Conservation (phyloP, 2,329 filamentous ascomycete species). For the Seiridium cupressi region DNA sequence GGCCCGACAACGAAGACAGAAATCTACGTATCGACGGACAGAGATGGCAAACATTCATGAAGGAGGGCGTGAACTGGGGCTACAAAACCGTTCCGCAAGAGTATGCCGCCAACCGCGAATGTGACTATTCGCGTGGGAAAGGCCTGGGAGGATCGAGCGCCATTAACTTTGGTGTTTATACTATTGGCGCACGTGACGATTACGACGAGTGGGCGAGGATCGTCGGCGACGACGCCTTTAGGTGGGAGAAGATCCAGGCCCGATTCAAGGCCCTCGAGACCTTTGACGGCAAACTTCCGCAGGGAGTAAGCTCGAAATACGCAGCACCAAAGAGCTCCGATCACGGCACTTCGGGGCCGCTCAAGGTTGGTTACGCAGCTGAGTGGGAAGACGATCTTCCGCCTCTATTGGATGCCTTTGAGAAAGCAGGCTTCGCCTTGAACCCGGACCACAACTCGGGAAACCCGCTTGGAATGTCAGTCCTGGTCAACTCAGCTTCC, state of each 20-base stretch:
- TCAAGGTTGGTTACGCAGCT: conserved; percentile 46
- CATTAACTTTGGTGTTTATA: conserved; percentile 57
- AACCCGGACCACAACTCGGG: conserved; percentile 59
- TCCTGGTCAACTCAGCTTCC: conserved; percentile 47
- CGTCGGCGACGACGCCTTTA: conserved; percentile 53
- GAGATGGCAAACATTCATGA: conserved; percentile 50
- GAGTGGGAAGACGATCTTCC: conserved; percentile 49
- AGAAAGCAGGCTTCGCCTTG: conserved; percentile 43
- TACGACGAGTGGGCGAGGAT: conserved; percentile 60
- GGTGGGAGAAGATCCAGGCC: conserved; percentile 50
- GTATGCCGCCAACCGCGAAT: conserved; percentile 37
- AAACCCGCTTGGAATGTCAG: conserved; percentile 54
- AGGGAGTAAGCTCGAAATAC: conserved; percentile 42
- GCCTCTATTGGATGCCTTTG: conserved; percentile 43
- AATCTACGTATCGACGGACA: conserved; percentile 50
- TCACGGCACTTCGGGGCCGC: conserved; percentile 48
- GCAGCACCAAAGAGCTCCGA: conserved; percentile 39
- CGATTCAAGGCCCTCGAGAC: conserved; percentile 53
- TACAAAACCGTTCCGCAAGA: conserved; percentile 49
- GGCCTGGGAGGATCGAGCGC: conserved; percentile 51
- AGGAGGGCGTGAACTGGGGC: conserved; percentile 49
- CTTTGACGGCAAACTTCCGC: conserved; percentile 41
- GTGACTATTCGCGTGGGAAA: conserved; percentile 49
- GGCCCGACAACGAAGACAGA: conserved; percentile 44
- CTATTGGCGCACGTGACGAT: conserved; percentile 55